Conservation (phyloP, 768 basidiomycete species). For the Leccinum uliginosum region DNA sequence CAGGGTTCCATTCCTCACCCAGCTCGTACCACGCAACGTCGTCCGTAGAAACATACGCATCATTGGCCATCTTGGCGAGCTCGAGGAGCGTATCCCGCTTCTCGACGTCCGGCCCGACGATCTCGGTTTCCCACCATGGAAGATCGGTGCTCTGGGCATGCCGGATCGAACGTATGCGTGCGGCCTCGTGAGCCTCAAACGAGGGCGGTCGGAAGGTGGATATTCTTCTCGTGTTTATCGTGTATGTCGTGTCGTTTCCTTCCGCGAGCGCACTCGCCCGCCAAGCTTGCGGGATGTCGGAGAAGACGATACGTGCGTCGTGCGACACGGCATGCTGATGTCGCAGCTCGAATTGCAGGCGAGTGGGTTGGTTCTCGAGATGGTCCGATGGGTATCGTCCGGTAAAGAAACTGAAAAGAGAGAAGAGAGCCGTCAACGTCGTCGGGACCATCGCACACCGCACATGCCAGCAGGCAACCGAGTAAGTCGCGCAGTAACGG, state of each 20-base stretch:
- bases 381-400: constrained; percentile 4
- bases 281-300: constrained; percentile 36
- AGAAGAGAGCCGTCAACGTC: constrained; percentile 45
- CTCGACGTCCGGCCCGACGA: constrained; percentile 72
- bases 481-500: not conserved
- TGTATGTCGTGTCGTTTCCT: constrained; percentile 28
- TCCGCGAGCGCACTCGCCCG: constrained; percentile 5
- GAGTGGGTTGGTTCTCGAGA: not conserved
- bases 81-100: constrained; percentile 69
- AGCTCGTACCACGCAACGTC: constrained; percentile 78
- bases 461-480: not conserved
- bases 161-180: constrained; percentile 41
- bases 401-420: constrained; percentile 31
- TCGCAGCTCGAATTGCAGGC: constrained; percentile 51
- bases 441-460: constrained; percentile 34
- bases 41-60: constrained; percentile 72
- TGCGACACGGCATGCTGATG: constrained; percentile 55
- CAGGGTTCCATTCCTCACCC: constrained; percentile 58
- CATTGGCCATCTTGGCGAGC: constrained; percentile 93
- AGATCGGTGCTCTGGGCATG: constrained; percentile 44
- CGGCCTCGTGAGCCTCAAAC: constrained; percentile 39
- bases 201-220: constrained; percentile 46
- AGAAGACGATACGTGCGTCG: constrained; percentile 49
- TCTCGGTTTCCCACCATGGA: constrained; percentile 73
- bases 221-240: constrained; percentile 35